Evolutionary conservation across 2,329 filamentous ascomycete species (phyloP).

Genomic region (Pseudogymnoascus sp.): DNA sequence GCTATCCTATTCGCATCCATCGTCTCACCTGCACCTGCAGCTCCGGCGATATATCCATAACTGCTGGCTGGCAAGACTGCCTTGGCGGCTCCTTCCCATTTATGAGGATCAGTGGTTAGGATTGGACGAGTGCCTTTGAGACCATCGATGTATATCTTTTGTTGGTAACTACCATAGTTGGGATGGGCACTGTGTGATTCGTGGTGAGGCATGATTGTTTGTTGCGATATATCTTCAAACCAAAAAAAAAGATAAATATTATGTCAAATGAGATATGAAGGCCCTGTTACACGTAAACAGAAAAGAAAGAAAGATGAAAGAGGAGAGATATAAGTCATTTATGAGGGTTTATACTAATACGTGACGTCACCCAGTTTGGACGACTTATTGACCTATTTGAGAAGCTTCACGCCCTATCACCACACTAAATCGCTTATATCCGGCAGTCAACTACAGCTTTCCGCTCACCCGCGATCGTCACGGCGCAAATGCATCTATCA

Average conservation of each 20-base stretch:
- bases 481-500: neutral
- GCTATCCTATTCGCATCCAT: slow-evolving; percentile 47
- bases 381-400: neutral
- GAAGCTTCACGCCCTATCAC: no score
- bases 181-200: neutral
- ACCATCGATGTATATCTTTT: neutral
- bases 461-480: neutral
- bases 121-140: neutral
- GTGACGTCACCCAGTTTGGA: neutral
- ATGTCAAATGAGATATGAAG: neutral
- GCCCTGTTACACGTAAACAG: neutral
- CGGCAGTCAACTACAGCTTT: no score
- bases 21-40: neutral
- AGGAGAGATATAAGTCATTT: neutral
- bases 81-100: neutral
- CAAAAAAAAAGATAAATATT: neutral
- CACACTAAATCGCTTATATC: no score
- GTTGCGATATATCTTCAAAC: neutral
- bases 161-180: neutral
- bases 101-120: neutral
- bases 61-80: neutral
- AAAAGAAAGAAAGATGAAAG: neutral
- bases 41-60: neutral
- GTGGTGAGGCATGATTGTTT: neutral
- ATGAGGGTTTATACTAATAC: neutral